phyloP scores from a whole-genome alignment of 495 filamentous ascomycete genomes.

The Aspergillus affinis region DNA sequence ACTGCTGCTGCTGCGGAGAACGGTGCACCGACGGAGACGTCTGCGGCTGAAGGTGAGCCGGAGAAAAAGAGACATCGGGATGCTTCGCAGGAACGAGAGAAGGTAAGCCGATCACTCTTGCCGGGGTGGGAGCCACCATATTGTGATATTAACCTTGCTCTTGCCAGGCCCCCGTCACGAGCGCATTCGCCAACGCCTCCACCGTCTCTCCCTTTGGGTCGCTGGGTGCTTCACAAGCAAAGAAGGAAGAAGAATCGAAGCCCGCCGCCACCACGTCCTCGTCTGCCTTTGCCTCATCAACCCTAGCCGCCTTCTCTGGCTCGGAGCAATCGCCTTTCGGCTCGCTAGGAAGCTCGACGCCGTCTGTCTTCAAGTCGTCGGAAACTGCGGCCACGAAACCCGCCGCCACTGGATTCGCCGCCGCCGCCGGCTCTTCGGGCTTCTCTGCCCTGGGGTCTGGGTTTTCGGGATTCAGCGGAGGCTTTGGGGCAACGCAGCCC shows the following conservation, averaged over 20 bases:
- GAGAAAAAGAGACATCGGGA: slow-evolving; percentile 51
- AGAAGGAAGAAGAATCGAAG: slow-evolving; percentile 20
- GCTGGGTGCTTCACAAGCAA: slow-evolving; percentile 30
- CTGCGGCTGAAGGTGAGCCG: slow-evolving; percentile 31
- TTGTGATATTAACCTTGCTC: not conserved
- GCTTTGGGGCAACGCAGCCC: slow-evolving; percentile 48
- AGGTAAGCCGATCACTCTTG: slow-evolving; percentile 13
- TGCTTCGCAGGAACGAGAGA: slow-evolving; percentile 38
- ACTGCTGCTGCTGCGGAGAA: slow-evolving; percentile 13
- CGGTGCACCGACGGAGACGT: slow-evolving; percentile 15
- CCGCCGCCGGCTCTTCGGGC: slow-evolving; percentile 29
- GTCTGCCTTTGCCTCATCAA: slow-evolving; percentile 55
- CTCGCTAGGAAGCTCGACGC: slow-evolving; percentile 39
- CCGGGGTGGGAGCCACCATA: not conserved
- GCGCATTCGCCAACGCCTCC: slow-evolving; percentile 55
- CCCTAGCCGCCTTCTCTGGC: slow-evolving; percentile 50
- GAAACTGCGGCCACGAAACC: slow-evolving; percentile 21
- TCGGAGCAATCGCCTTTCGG: slow-evolving; percentile 60
- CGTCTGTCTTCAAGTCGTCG: slow-evolving; percentile 41
- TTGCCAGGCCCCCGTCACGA: slow-evolving; percentile 41
- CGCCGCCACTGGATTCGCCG: slow-evolving; percentile 34
- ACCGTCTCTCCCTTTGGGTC: slow-evolving; percentile 50
- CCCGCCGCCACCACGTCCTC: slow-evolving; percentile 36
- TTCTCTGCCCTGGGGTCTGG: slow-evolving; percentile 38
- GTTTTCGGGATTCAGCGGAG: slow-evolving; percentile 55